Evolutionary conservation across 2,329 filamentous ascomycete species (phyloP).

Genomic region (Periconia digitata): DNA sequence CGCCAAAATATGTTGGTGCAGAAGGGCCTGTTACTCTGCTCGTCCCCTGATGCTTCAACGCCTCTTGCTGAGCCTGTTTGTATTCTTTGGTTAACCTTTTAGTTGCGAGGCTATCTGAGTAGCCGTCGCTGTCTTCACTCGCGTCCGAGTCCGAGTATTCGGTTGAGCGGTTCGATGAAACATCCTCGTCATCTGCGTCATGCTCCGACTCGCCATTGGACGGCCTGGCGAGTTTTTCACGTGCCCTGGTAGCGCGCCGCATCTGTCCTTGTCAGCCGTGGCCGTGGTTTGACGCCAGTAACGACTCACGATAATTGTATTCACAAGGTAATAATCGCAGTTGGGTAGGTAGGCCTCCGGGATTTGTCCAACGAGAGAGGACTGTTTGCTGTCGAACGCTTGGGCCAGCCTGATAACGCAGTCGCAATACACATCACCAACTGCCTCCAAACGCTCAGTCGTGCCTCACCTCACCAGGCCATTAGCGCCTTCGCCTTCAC

Average conservation of each 20-base stretch:
- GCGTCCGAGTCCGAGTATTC: constrained; percentile 5
- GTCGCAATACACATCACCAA: no score
- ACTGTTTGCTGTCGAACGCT: neutral
- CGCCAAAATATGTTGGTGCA: neutral
- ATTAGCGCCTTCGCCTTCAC: neutral
- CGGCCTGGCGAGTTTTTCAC: constrained; percentile 26
- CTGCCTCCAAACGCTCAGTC: constrained; percentile 7
- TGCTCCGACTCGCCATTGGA: constrained; percentile 13
- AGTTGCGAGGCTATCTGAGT: constrained; percentile 2
- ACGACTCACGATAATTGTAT: neutral
- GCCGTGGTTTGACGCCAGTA: neutral
- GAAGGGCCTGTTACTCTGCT: neutral
- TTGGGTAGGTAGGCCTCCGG: no score
- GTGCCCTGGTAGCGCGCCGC: constrained; percentile 20
- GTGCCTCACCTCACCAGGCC: constrained; percentile 10
- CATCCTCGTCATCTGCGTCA: constrained; percentile 12
- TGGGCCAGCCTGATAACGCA: neutral
- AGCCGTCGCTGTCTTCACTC: constrained; percentile 8
- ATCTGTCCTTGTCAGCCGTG: constrained; percentile 19
- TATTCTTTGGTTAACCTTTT: neutral
- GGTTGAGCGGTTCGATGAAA: constrained; percentile 10
- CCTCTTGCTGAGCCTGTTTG: neutral
- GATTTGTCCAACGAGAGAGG: neutral
- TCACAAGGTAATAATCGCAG: no score
- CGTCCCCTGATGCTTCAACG: neutral